Conservation (phyloP, 352 stramenopile species). For the Globisporangium parvum region DNA sequence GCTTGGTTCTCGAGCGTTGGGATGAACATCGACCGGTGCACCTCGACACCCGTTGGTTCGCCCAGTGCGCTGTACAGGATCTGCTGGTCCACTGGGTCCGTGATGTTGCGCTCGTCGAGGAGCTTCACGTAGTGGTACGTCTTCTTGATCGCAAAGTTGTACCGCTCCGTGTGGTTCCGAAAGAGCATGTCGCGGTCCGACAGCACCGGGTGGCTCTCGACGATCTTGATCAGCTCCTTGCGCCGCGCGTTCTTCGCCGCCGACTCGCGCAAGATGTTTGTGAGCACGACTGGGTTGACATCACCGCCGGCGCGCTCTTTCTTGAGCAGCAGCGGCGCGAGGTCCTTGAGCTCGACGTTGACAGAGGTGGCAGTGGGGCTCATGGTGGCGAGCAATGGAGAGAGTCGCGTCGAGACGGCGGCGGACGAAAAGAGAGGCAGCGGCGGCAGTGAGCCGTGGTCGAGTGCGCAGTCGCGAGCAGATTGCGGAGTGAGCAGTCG, state of each 20-base stretch:
- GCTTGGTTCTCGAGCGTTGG: slow-evolving; percentile 68
- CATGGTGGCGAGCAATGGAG: neutral
- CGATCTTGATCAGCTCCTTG: slow-evolving; percentile 22
- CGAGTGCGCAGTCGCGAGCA: neutral
- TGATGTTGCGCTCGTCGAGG: slow-evolving; percentile 23
- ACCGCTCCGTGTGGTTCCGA: slow-evolving; percentile 37
- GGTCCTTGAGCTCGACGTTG: slow-evolving; percentile 40
- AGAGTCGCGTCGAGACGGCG: no score
- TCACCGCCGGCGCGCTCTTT: slow-evolving; percentile 46
- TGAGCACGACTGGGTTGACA: slow-evolving; percentile 28
- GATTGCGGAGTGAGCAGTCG: neutral
- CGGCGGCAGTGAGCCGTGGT: neutral
- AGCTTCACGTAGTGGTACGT: slow-evolving; percentile 31
- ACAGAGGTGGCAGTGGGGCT: neutral
- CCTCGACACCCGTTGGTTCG: slow-evolving; percentile 36
- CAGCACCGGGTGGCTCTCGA: slow-evolving; percentile 32
- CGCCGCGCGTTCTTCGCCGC: slow-evolving; percentile 28
- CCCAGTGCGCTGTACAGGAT: slow-evolving; percentile 36
- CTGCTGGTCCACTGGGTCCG: slow-evolving; percentile 25
- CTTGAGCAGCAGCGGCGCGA: slow-evolving; percentile 51
- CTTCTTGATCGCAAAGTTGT: slow-evolving; percentile 30
- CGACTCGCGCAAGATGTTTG: slow-evolving; percentile 25
- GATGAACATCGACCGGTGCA: slow-evolving; percentile 67
- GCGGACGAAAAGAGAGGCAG: no score
- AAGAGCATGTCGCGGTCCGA: slow-evolving; percentile 42